Conservation (phyloP, 768 basidiomycete genomes). For the Boletus edulis region DNA sequence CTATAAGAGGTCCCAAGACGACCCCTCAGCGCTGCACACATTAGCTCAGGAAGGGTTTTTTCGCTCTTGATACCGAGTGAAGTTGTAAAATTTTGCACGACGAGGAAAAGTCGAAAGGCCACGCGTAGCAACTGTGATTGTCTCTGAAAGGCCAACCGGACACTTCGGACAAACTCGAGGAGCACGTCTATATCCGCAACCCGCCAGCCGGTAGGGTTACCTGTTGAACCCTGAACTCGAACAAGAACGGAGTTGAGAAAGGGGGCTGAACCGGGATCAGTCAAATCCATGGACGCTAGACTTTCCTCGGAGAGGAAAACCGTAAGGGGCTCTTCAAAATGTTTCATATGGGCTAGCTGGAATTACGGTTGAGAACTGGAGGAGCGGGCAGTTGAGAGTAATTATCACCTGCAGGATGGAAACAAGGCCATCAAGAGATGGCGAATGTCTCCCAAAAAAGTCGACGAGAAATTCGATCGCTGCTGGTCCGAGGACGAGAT, state of each 20-base stretch:
- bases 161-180: constrained; percentile 35
- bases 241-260: constrained; percentile 40
- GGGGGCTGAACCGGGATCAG: constrained; percentile 19
- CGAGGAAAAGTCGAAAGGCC: constrained; percentile 46
- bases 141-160: constrained; percentile 36
- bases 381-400: neutral
- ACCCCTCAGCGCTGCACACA: constrained; percentile 46
- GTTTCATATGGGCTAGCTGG: constrained; percentile 66
- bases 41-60: constrained; percentile 36
- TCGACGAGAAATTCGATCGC: constrained; percentile 55
- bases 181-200: constrained; percentile 29
- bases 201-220: constrained; percentile 24
- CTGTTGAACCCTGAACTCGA: constrained; percentile 31
- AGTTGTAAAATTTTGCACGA: constrained; percentile 44
- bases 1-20: constrained; percentile 42
- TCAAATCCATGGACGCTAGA: constrained; percentile 9
- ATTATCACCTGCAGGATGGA: constrained; percentile 58
- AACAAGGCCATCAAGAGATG: constrained; percentile 54
- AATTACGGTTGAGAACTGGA: neutral
- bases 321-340: constrained; percentile 63
- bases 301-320: constrained; percentile 20
- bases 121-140: constrained; percentile 38
- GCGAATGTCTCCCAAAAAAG: constrained; percentile 52
- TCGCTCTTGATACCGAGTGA: constrained; percentile 42
- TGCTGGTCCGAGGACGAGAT: constrained; percentile 58